These are phyloP conservation scores for Trypanosomatidae sp. DNA, from an alignment of 208 protist genomes.

Conservation along the genomic window DNA sequence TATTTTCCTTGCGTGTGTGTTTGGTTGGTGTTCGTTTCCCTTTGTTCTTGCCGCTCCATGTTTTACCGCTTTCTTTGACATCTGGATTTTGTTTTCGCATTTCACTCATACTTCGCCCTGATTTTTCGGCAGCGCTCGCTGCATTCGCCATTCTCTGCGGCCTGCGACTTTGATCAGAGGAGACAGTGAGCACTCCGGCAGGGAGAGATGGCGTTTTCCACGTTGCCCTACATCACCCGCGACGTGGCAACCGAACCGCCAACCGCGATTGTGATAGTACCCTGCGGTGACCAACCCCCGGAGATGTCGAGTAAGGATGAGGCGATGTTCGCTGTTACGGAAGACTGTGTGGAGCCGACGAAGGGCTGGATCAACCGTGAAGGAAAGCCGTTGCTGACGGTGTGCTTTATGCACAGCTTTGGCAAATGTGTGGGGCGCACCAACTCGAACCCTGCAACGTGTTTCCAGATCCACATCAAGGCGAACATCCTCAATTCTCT, in stretches of 20 bases:
- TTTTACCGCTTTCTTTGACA: constrained; percentile 1
- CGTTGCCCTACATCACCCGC: constrained; percentile 42
- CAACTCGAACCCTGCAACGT: constrained; percentile 42
- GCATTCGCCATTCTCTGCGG: background rate
- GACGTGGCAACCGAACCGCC: constrained; percentile 56
- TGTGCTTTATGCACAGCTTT: constrained; percentile 74
- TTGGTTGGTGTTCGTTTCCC: background rate
- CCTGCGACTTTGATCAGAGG: background rate
- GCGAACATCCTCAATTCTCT: constrained; percentile 42
- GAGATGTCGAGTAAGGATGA: constrained; percentile 36
- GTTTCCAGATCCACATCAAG: constrained; percentile 62
- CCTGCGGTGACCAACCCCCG: constrained; percentile 31
- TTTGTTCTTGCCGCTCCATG: background rate
- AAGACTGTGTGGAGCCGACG: constrained; percentile 54
- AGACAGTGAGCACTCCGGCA: background rate
- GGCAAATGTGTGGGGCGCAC: constrained; percentile 47
- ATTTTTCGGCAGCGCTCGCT: background rate
- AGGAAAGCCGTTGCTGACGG: constrained; percentile 46
- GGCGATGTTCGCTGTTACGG: constrained; percentile 43
- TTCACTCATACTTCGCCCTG: background rate
- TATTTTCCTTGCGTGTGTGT: background rate
- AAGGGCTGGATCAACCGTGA: constrained; percentile 50
- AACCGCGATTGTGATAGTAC: constrained; percentile 48
- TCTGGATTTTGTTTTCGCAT: constrained; percentile 11
- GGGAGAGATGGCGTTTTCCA: constrained; percentile 10